phyloP scores from a whole-genome alignment of 768 basidiomycete species.

The Podaxis carcinomalis region DNA sequence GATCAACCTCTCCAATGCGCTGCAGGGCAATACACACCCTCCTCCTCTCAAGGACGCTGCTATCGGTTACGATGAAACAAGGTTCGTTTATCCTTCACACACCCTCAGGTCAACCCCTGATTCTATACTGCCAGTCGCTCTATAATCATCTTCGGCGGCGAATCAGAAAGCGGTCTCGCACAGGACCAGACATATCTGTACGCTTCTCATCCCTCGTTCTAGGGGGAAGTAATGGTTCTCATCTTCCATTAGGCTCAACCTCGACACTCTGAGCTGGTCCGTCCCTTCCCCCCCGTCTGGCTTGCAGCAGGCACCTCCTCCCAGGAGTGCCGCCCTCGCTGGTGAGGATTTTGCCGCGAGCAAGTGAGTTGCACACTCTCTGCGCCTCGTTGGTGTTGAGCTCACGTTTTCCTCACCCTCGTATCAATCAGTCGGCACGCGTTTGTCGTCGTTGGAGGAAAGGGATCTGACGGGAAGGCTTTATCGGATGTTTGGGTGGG shows the following conservation, averaged over 20 bases:
- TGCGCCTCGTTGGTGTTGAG: not conserved
- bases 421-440: slow-evolving; percentile 53
- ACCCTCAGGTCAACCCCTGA: slow-evolving; percentile 13
- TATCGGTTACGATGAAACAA: slow-evolving; percentile 56
- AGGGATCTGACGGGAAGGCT: slow-evolving; percentile 45
- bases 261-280: slow-evolving; percentile 59
- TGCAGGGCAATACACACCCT: slow-evolving; percentile 50
- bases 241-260: slow-evolving; percentile 47
- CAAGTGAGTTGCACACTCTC: slow-evolving; percentile 51
- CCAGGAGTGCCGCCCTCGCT: slow-evolving; percentile 59
- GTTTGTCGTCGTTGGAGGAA: slow-evolving; percentile 73
- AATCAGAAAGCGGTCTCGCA: slow-evolving; percentile 59
- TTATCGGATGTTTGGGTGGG: slow-evolving; percentile 72
- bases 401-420: not conserved
- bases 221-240: slow-evolving; percentile 6
- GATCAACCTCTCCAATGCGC: slow-evolving; percentile 63
- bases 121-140: slow-evolving; percentile 42
- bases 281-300: slow-evolving; percentile 46
- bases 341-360: slow-evolving; percentile 76
- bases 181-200: slow-evolving; percentile 69
- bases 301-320: slow-evolving; percentile 46
- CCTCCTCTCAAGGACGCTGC: slow-evolving; percentile 68
- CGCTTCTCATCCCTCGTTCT: slow-evolving; percentile 18
- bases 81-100: slow-evolving; percentile 20
- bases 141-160: slow-evolving; percentile 72